Percentiles rank a stretch among this genome's conserved stretches.
These are phyloP conservation scores for Emydomyces testavorans DNA, from an alignment of 2,329 filamentous ascomycete genomes.

Conservation along the genomic window DNA sequence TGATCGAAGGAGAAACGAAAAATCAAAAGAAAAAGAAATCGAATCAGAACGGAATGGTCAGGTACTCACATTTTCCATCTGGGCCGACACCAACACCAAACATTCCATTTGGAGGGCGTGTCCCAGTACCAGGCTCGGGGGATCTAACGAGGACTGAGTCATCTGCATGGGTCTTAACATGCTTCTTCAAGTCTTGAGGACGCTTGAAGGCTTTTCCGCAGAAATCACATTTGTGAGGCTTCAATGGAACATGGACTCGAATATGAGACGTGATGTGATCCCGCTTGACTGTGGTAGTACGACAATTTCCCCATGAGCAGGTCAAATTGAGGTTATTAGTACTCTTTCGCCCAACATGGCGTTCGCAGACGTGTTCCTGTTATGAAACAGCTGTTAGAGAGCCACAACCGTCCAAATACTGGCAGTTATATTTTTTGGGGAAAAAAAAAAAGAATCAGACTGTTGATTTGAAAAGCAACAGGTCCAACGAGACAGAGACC, in stretches of 20 bases:
- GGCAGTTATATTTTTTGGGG: too few relatives aligned
- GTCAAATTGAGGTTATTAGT: slow-evolving; percentile 97
- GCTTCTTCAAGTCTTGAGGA: slow-evolving; percentile 97
- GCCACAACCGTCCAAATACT: too few relatives aligned
- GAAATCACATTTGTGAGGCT: slow-evolving; percentile 98
- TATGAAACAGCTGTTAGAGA: background rate
- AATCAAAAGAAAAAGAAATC: slow-evolving; percentile 2
- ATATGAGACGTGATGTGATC: slow-evolving; percentile 99
- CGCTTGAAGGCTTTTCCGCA: slow-evolving; percentile 99
- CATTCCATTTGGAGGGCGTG: slow-evolving; percentile 35
- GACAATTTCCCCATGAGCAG: slow-evolving; percentile 92
- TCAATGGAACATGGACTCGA: slow-evolving; percentile 93
- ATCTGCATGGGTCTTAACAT: slow-evolving; percentile 97
- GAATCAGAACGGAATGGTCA: background rate
- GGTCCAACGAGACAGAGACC: background rate
- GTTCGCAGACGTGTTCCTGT: slow-evolving; percentile 95
- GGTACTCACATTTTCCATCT: slow-evolving; percentile 28
- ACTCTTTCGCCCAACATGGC: slow-evolving; percentile 95
- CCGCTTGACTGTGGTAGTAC: slow-evolving; percentile 94
- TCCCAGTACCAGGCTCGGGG: slow-evolving; percentile 45
- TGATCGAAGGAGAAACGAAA: background rate
- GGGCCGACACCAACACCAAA: slow-evolving; percentile 23
- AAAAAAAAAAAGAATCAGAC: background rate
- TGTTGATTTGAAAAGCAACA: background rate
- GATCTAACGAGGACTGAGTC: slow-evolving; percentile 67